These are phyloP conservation scores for Aegilops tauschii DNA, from an alignment of 176 grass and related monocot genomes.

Conservation along the genomic window DNA sequence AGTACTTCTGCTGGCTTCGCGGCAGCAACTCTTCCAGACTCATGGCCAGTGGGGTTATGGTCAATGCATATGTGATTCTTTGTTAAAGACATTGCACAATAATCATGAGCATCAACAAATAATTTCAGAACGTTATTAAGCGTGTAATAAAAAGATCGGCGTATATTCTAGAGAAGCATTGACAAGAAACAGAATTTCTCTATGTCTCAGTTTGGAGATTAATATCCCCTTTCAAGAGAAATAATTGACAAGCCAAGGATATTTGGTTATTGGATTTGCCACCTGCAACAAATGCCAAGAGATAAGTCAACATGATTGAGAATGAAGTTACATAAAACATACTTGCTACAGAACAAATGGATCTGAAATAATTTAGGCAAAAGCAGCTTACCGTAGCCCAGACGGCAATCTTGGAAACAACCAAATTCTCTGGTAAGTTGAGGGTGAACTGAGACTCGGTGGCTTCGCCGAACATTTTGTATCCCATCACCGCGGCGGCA, in stretches of 20 bases:
- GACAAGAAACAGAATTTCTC: background rate
- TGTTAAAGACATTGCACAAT: conserved; percentile 47
- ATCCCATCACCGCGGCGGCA: conserved; percentile 58
- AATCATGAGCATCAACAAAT: too few relatives aligned
- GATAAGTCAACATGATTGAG: background rate
- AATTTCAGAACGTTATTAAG: background rate
- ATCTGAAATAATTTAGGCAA: background rate
- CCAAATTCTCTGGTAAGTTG: conserved; percentile 55
- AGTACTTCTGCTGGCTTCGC: conserved; percentile 42
- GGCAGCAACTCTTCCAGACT: conserved; percentile 92
- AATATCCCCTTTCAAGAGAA: background rate
- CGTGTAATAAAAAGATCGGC: background rate
- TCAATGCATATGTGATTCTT: conserved; percentile 79
- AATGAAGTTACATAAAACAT: background rate
- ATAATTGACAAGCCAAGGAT: conserved; percentile 52
- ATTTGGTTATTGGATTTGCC: conserved; percentile 98
- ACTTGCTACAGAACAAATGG: background rate
- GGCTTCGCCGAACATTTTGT: conserved; percentile 88
- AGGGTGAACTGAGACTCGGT: conserved; percentile 42
- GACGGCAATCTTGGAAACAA: conserved; percentile 75
- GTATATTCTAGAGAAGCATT: background rate
- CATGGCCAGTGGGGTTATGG: conserved; percentile 73
- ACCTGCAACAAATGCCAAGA: conserved; percentile 54
- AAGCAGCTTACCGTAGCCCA: conserved; percentile 77
- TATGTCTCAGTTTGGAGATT: background rate